A percentile compares a stretch with the other conserved stretches of the same genome.
Evolutionary conservation across 257 asterid species (phyloP).

Genomic region (Mitragyna speciosa): DNA sequence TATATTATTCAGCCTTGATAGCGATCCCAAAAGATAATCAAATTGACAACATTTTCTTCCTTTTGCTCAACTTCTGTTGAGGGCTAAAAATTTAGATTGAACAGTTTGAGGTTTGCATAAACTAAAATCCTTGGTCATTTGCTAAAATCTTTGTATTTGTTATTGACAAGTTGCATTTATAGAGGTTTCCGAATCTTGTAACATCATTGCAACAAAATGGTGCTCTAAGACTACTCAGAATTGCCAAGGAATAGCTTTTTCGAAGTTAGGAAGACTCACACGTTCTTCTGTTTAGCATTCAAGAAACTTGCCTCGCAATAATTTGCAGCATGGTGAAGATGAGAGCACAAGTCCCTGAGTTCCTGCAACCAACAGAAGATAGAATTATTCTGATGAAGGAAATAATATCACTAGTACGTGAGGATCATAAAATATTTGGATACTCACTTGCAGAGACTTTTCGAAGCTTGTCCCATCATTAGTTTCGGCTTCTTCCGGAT

Average conservation of each 20-base stretch:
- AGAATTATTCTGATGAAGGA: background rate
- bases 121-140: background rate
- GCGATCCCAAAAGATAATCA: background rate
- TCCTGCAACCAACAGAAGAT: constrained; percentile 41
- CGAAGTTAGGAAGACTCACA: constrained; percentile 24
- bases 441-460: constrained; percentile 50
- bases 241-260: background rate
- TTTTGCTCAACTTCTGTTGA: background rate
- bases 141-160: background rate
- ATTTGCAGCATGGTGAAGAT: constrained; percentile 66
- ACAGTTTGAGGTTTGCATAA: background rate
- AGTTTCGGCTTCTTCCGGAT: constrained; percentile 19
- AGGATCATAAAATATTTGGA: background rate
- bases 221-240: background rate
- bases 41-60: background rate
- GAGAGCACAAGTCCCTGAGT: constrained; percentile 57
- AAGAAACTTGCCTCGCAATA: constrained; percentile 53
- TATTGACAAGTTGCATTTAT: background rate
- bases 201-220: background rate
- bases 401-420: background rate
- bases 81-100: background rate
- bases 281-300: constrained; percentile 42
- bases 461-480: constrained; percentile 36
- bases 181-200: background rate
- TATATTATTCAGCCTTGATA: background rate